Evolutionary conservation across 495 filamentous ascomycete genomes (phyloP).

Genomic region (Lasiosphaeriaceae sp.): DNA sequence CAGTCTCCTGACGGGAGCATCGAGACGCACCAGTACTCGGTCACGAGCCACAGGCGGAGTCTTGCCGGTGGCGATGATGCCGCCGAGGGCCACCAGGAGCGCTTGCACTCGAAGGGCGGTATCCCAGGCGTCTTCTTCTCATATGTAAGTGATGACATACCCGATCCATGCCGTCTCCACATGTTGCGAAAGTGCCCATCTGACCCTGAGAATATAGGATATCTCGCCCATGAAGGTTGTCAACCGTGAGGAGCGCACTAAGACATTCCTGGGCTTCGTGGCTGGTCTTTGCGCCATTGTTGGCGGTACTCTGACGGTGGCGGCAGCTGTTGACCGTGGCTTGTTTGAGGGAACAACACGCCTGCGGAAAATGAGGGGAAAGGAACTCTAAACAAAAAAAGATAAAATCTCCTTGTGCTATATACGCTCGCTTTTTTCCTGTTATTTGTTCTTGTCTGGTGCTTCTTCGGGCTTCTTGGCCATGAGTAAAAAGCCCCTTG

Average conservation of each 20-base stretch:
- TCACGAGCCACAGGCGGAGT: conserved; percentile 90
- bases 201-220: conserved; percentile 50
- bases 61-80: conserved; percentile 75
- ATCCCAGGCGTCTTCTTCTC: conserved; percentile 99
- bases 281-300: conserved; percentile 93
- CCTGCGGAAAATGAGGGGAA: conserved; percentile 78
- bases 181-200: neutral
- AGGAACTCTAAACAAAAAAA: conserved; percentile 38
- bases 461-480: neutral
- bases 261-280: conserved; percentile 84
- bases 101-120: conserved; percentile 80
- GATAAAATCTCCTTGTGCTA: conserved; percentile 6
- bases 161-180: neutral
- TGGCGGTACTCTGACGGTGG: conserved; percentile 92
- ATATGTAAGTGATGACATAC: conserved; percentile 58
- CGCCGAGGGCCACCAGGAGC: conserved; percentile 82
- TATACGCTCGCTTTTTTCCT: conserved; percentile 5
- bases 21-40: conserved; percentile 97
- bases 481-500: neutral
- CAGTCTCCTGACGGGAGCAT: conserved; percentile 67
- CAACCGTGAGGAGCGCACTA: conserved; percentile 85
- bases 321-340: conserved; percentile 86
- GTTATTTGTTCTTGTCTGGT: neutral
- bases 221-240: conserved; percentile 99
- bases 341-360: conserved; percentile 83